A percentile compares a stretch with the other conserved stretches of the same genome.
phyloP scores from a whole-genome alignment of 1,139 yeast genomes.

The Barnettozyma hawaiiensis region DNA sequence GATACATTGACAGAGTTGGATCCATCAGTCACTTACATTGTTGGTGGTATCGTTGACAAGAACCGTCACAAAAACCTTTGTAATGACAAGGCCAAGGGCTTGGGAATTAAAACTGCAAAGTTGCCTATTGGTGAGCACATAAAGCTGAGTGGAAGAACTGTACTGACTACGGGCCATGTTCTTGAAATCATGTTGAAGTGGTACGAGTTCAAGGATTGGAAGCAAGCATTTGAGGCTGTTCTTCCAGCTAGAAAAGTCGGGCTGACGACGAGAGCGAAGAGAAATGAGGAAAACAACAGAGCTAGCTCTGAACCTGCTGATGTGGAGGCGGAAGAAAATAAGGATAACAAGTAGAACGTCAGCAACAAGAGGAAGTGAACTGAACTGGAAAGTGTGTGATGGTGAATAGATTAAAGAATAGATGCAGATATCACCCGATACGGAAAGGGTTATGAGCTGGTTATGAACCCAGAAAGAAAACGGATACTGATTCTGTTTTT shows the following conservation, averaged over 20 bases:
- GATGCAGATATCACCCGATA: background rate
- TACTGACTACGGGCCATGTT: conserved; percentile 91
- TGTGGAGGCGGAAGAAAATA: background rate
- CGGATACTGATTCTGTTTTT: too few relatives aligned
- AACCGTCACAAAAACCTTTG: conserved; percentile 85
- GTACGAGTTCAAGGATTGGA: conserved; percentile 81
- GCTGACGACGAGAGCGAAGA: conserved; percentile 16
- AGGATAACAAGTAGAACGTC: background rate
- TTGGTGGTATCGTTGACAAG: conserved; percentile 96
- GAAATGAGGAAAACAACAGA: conserved; percentile 11
- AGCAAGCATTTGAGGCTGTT: conserved; percentile 73
- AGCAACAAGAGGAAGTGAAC: background rate
- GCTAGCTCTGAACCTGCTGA: conserved; percentile 7
- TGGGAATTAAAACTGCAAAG: conserved; percentile 69
- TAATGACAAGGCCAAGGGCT: conserved; percentile 67
- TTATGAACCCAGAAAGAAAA: background rate
- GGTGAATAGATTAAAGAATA: too few relatives aligned
- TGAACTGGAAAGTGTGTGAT: too few relatives aligned
- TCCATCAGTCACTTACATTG: conserved; percentile 68
- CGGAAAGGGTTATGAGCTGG: conserved; percentile 1
- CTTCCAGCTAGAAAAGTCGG: conserved; percentile 72
- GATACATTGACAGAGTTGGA: conserved; percentile 57
- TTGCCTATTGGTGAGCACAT: conserved; percentile 87
- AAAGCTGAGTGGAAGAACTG: conserved; percentile 77
- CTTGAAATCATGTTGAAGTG: conserved; percentile 79